phyloP scores from a whole-genome alignment of 768 basidiomycete genomes.

The Mycena olivaceomarginata region DNA sequence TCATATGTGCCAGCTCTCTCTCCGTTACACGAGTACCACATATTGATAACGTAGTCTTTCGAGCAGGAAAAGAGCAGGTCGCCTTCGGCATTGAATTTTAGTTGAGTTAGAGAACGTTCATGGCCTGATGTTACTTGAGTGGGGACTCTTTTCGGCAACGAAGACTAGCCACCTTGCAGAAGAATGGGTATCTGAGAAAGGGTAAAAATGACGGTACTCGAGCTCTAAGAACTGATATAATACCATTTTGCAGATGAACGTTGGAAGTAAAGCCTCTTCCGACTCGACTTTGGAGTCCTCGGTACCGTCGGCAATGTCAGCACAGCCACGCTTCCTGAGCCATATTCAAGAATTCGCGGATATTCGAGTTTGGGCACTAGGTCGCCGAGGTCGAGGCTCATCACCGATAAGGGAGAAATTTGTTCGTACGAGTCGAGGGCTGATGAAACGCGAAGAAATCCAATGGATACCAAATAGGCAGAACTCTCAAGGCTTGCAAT shows the following conservation, averaged over 20 bases:
- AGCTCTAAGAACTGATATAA: neutral
- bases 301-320: too few species aligned
- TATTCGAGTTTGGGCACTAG: too few species aligned
- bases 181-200: slow-evolving; percentile 81
- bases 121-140: slow-evolving; percentile 75
- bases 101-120: slow-evolving; percentile 97
- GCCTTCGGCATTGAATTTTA: slow-evolving; percentile 98
- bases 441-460: too few species aligned
- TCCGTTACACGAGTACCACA: slow-evolving; percentile 98
- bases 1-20: slow-evolving; percentile 97
- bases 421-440: too few species aligned
- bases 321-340: too few species aligned
- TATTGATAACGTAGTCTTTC: slow-evolving; percentile 96
- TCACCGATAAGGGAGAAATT: too few species aligned
- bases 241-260: slow-evolving; percentile 37
- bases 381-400: too few species aligned
- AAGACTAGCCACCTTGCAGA: slow-evolving; percentile 72
- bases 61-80: slow-evolving; percentile 97
- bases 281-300: too few species aligned
- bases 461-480: too few species aligned
- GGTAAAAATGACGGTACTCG: neutral
- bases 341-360: too few species aligned
- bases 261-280: too few species aligned
- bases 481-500: too few species aligned
- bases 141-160: neutral